Evolutionary conservation across 805 yeast genomes (phyloP).

Genomic region (Yamadazyma scolyti): DNA sequence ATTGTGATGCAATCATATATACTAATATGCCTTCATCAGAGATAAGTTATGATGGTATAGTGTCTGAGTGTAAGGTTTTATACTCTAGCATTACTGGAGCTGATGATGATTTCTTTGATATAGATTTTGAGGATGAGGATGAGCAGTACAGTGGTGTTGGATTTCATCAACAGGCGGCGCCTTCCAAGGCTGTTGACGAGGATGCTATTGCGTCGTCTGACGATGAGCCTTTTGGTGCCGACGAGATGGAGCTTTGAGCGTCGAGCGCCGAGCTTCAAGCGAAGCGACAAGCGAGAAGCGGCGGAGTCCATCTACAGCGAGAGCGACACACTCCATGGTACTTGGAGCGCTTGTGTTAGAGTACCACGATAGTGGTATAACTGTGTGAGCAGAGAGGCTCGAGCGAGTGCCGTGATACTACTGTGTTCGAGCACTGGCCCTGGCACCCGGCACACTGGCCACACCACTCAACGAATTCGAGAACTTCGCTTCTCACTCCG

Average conservation of each 20-base stretch:
- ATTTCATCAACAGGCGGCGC: constrained; percentile 12
- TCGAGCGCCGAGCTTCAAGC: too few species aligned
- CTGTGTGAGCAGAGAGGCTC: too few species aligned
- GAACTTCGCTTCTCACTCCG: too few species aligned
- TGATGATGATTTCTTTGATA: constrained; percentile 93
- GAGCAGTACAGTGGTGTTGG: constrained; percentile 33
- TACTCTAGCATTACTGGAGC: constrained; percentile 84
- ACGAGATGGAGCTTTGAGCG: constrained; percentile 44
- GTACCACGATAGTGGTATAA: too few species aligned
- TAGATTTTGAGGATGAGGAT: constrained; percentile 94
- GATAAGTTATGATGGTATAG: constrained; percentile 85
- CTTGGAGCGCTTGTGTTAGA: too few species aligned
- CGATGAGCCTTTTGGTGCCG: constrained; percentile 41
- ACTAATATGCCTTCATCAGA: constrained; percentile 76
- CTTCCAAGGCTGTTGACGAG: constrained; percentile 13
- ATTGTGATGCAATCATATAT: constrained; percentile 43
- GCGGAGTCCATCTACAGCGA: too few species aligned
- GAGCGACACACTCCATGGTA: too few species aligned
- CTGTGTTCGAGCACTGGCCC: too few species aligned
- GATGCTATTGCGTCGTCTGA: constrained; percentile 38
- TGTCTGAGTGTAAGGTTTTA: constrained; percentile 72
- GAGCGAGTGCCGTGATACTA: too few species aligned
- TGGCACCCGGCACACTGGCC: too few species aligned
- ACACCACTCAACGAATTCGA: too few species aligned
- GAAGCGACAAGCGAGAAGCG: too few species aligned